Evolutionary conservation across 352 stramenopile species (phyloP), one percentile per base, ranked within the genome.

Genomic region (Phytophthora fragariaefolia): DNA sequence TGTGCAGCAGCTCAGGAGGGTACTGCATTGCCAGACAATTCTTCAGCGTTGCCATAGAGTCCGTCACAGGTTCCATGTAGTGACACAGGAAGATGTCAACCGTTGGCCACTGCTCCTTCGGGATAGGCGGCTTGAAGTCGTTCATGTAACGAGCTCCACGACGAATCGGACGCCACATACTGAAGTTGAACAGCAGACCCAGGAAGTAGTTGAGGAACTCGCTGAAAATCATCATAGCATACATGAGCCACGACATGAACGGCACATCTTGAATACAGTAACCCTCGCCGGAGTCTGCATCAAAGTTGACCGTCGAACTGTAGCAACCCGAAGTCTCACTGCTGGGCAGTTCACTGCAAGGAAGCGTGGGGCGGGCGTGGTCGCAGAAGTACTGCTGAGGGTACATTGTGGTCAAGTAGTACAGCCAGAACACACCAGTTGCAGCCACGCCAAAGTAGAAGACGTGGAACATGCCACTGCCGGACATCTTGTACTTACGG

Each of bases 401-500:
- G 79, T 95, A 95, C 60, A 95, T 93, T 3, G 69, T 82, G 0
- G 90, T 78, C 30, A 96, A 58, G 57, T 87, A 93, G 65, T 89
- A 89, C 9, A 96, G 66, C 89, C 89, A 96, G 28, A 91, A 69
- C 22, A 96, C 61, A 71, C 89, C 89, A 0, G 77, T 71, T 22
- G 89, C 64, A 17, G 60, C 84, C 28, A 68, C 83, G n/a, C 87
- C 43, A 24, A 96, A 91, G 83, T 96, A 96, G 48, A 96, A 79
- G 6, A 96, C 30, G 74, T 96, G 87, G 73, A 95, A 96, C 55
- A 95, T 84, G 34, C 82, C 82, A 24, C 76, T 80, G 32, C 87
- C 89, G 20, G 85, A 95, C 82, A 96, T 96, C 77, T 94, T 93
- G 83, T 95, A 96, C 86, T 95, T 96, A 40, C 89, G 87, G 26